These are phyloP conservation scores for Amanita pseudoporphyria DNA, from an alignment of 768 basidiomycete species.

Conservation along the genomic window DNA sequence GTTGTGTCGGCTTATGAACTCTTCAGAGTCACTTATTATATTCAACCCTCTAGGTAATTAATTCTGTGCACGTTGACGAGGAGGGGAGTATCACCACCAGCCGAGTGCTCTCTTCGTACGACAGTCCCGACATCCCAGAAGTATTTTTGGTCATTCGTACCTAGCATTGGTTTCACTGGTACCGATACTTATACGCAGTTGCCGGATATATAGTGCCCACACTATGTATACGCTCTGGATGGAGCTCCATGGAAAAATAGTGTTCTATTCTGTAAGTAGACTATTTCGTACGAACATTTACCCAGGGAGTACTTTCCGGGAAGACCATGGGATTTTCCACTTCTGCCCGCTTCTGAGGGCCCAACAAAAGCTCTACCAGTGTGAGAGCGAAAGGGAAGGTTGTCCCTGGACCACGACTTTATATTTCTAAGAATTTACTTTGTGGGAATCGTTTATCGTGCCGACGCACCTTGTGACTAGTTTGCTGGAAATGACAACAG, in stretches of 20 bases:
- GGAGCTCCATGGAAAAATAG: no score
- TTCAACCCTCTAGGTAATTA: constrained; percentile 31
- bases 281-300: not conserved
- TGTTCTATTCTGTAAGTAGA: not conserved
- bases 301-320: constrained; percentile 38
- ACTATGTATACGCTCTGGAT: no score
- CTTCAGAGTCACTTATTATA: not conserved
- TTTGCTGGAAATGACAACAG: constrained; percentile 63
- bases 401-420: constrained; percentile 70
- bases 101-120: constrained; percentile 40
- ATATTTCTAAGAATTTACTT: not conserved
- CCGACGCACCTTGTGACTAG: constrained; percentile 63
- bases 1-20: constrained; percentile 7
- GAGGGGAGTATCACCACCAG: constrained; percentile 28
- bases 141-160: constrained; percentile 60
- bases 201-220: not conserved
- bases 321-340: constrained; percentile 66
- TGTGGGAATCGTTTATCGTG: constrained; percentile 13
- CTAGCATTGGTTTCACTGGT: constrained; percentile 17
- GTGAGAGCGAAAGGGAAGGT: constrained; percentile 71
- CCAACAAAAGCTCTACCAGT: constrained; percentile 64
- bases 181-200: not conserved
- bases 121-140: constrained; percentile 61
- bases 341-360: constrained; percentile 48
- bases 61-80: constrained; percentile 25